Base-by-base conservation (phyloP, 352 stramenopile genomes). In the Phytophthora pisi region DNA sequence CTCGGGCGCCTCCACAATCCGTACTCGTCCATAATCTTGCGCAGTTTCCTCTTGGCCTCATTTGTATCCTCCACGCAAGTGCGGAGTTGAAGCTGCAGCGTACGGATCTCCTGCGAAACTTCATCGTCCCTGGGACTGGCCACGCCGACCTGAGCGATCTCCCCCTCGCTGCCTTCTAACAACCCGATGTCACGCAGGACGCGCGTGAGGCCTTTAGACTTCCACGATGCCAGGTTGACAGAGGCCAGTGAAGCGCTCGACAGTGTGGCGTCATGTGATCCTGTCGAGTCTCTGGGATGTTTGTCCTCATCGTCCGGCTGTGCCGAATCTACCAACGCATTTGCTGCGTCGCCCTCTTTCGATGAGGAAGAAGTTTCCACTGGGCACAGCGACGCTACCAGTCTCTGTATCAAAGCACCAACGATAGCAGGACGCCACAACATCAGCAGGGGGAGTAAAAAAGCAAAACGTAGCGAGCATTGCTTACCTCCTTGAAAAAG, bases 21-120 rank as follows among this genome's bases (percentile, higher is more conserved):
- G 40, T 61, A 91, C 85, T 69, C 66, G 34, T 91, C 78, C 20
- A 93, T 69, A 1, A 77, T 64, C 24, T 77, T 79, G 30, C 85
- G 81, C 51, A 93, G 42, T 38, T 77, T 73, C 8, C 78, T 78
- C 61, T 91, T 91, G 16, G 62, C 64, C 69, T 90, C 80, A 60
- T 93, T 93, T 31, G 75, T 90, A 10, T 71, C 67, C 6, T 70
- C 68, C 30, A 87, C 64, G 31, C 78, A 79, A 15, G 49, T 51
- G 46, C 74, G 61, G 55, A 93, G 61, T 47, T 81, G 61, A 20
- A 42, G 51, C 61, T 93, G 66, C 16, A 92, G 72, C 45, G 64
- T 46, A 15, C 83, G 83, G 24, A 93, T 86, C 61, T 93, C 82
- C 34, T 77, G 63, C 38, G 74, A 90, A 30, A 93, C 73, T 57